Conservation (phyloP, 2,329 filamentous ascomycete genomes). For the Sarocladium strictum region DNA sequence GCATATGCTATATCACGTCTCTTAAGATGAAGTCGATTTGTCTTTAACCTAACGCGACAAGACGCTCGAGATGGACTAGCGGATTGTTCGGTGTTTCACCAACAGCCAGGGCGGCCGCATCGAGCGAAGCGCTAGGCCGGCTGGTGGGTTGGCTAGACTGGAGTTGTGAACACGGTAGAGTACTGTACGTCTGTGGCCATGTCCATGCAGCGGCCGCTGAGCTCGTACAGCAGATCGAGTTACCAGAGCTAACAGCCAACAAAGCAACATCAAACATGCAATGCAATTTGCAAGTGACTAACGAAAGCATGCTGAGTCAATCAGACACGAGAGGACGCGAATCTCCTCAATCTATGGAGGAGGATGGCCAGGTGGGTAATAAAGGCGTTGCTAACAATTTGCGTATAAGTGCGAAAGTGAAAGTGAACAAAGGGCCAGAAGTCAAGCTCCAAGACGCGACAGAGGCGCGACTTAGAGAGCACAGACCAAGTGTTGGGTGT, state of each 20-base stretch:
- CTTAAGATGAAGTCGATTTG: background rate
- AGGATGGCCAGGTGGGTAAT: no score
- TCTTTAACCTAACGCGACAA: slow-evolving; percentile 32
- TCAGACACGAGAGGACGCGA: no score
- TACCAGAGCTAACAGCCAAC: background rate
- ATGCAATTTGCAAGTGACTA: no score
- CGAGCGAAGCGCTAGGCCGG: slow-evolving; percentile 9
- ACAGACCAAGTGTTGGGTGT: background rate
- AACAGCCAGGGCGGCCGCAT: slow-evolving; percentile 33
- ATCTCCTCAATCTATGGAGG: no score
- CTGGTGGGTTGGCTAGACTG: background rate
- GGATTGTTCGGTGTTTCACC: slow-evolving; percentile 49
- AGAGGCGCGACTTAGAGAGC: background rate
- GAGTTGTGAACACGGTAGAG: background rate
- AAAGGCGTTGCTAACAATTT: no score
- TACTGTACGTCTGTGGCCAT: background rate
- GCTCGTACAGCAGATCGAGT: background rate
- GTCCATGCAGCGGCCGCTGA: background rate
- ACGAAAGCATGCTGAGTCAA: no score
- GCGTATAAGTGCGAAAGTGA: no score
- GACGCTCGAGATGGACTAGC: slow-evolving; percentile 38
- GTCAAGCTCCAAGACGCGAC: background rate
- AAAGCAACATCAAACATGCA: no score
- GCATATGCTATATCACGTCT: background rate
- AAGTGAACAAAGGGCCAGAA: background rate